Conservation (phyloP, 768 basidiomycete species). For the Dioszegia aurantiaca region DNA sequence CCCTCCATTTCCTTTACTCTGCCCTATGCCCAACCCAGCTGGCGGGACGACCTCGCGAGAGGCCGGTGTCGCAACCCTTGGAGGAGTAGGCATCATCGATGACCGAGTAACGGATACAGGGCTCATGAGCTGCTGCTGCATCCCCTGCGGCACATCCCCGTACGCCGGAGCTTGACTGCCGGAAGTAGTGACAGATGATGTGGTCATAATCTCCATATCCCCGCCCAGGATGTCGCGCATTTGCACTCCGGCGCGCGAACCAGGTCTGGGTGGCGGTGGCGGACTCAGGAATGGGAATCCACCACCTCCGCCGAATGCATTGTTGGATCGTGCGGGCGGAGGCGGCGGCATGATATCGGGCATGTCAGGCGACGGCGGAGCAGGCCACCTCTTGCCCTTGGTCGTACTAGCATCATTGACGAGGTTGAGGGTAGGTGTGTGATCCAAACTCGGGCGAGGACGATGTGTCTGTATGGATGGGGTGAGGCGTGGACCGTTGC, state of each 20-base stretch:
- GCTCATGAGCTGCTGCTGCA: slow-evolving; percentile 6
- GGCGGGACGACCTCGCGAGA: neutral
- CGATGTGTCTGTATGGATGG: slow-evolving; percentile 6
- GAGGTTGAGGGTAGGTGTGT: slow-evolving; percentile 33
- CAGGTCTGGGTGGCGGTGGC: slow-evolving; percentile 35
- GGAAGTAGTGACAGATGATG: neutral
- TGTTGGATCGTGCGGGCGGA: neutral
- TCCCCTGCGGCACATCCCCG: neutral
- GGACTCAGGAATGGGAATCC: slow-evolving; percentile 35
- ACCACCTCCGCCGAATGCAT: neutral
- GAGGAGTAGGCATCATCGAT: too few species aligned
- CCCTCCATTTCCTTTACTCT: slow-evolving; percentile 52
- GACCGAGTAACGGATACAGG: neutral
- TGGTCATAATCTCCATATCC: neutral
- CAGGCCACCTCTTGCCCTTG: slow-evolving; percentile 43
- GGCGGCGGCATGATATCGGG: slow-evolving; percentile 36
- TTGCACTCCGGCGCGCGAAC: slow-evolving; percentile 10
- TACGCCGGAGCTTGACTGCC: neutral
- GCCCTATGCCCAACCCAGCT: neutral
- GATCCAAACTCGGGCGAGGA: slow-evolving; percentile 26
- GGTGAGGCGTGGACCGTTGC: neutral
- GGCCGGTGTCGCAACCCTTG: neutral
- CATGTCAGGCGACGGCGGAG: slow-evolving; percentile 36
- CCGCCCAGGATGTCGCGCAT: neutral
- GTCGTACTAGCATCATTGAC: slow-evolving; percentile 26